Base-by-base conservation (phyloP, 208 protist genomes). In the Phytomonas francai region DNA sequence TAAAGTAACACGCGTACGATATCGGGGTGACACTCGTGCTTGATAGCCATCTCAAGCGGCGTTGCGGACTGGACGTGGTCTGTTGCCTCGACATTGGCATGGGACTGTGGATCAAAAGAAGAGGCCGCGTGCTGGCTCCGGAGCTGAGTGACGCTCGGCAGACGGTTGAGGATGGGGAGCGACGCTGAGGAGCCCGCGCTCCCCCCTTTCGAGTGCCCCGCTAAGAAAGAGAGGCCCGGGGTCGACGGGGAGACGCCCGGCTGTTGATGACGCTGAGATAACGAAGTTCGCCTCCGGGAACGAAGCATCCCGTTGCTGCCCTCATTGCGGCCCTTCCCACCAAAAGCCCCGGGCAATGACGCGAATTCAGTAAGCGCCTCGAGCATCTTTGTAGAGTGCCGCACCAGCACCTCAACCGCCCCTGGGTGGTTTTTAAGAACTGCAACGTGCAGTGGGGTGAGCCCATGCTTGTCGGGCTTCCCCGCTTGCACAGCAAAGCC, bases 371-470 rank as follows among this genome's bases (percentile, higher is more conserved):
- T 1, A 19, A 27, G 54, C 22, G 34, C 73, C 64, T 3, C 70
- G 71, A 45, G 58, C 65, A 80, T 28, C 62, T 74, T 65, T 8
- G 60, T 64, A 2, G 75, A 71, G 78, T 91, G 77, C 0, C 73
- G 80, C 27, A 93, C 28, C 2, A 95, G 78, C 63, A 81, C 69
- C 73, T 82, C 77, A 22, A 91, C 80, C 19, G 87, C 66, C 12
- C 22, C 33, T 0, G 71, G 56, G 45, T 87, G 74, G 39, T 74
- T 73, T 27, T 80, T 77, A 12, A 73, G 67, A 42, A 93, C 87
- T 1, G 90, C 90, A 29, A 87, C 65, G 68, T 93, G 90, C 63
- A 95, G 77, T 14, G 90, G 77, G 0, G 90, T 93, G 59, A 67
- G 70, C 7, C 90, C 90, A n/a, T 77, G 49, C 30, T 33, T 58